Base-by-base conservation (phyloP, 768 basidiomycete genomes). In the Chalciporus piperatus region DNA sequence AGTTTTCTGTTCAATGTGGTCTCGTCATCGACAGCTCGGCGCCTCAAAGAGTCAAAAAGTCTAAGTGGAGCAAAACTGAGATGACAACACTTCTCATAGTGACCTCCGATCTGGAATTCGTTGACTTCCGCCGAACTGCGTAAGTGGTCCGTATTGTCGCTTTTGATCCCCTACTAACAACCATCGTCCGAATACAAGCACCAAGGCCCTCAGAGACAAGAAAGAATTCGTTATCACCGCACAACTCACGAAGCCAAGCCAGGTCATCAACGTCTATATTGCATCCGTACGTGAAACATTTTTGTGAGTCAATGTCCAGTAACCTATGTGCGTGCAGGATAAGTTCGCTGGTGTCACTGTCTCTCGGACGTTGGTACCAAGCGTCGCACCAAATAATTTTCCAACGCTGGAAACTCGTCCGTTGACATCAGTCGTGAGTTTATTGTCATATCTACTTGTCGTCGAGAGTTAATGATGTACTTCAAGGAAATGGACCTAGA, bases 61-160 rank as follows among this genome's bases (percentile, higher is more conserved):
- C 67, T 2, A 79, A 76, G 57, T 61, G 64, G 48, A 65, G 72
- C n/a, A 66, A 65, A 41, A 66, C 70, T 7, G 81, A 85, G 54
- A 84, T 82, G 76, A 89, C 91, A 1, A 74, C 79, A 25, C 73
- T 93, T n/a, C 68, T 92, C 39, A 85, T 86, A 4, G 42, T 89
- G 35, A 89, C 86, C 0, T 91, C 89, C 1, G 91, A 92, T 63
- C 68, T 82, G 59, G 76, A 79, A 20, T 82, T 86, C 46, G 67
- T 96, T 50, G 89, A 92, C 62, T 93, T 87, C 63, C 83, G 92
- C 27, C 80, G 88, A 19, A 88, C 89, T 40, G 74, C 79, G 92
- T 92, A 59, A 58, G 76, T 61, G 10, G 4, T n/a, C 56, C 28
- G 33, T 4, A 8, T 35, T 7, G n/a, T 57, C 38, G 22, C 22